Evolutionary conservation across 495 filamentous ascomycete genomes (phyloP), one percentile per base, ranked within the genome.

Genomic region (Chlorociboria aeruginascens): DNA sequence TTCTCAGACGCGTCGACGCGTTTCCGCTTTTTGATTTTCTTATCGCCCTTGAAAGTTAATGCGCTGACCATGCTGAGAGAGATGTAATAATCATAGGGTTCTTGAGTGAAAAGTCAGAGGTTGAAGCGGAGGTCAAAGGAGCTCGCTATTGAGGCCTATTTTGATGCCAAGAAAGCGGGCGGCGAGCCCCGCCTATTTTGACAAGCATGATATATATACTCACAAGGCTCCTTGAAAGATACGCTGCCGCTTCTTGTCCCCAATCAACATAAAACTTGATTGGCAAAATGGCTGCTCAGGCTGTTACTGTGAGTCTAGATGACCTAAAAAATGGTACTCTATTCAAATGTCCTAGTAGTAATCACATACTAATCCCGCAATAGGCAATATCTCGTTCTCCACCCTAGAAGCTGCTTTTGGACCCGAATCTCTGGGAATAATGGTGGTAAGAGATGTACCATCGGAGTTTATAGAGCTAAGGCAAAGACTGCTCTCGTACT

Each of bases 1-100:
- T 61, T 58, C 38, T 53, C 59, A 45, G 61, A 67, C 54, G 66
- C 65, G 52, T 68, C 67, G 34, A 67, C 59, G 37, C 79, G 73
- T 68, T 95, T 97, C 61, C 89, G 77, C 65, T 95, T 97, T 63
- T 93, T 97, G 20, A 78, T 67, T 66, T 90, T 89, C 63, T 88
- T 95, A 65, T 98, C 93, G 69, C 92, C 92, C 70, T 98, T 98
- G 71, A 98, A 98, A 33, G 76, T 70, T 38, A 98, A 72, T 38
- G 90, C 76, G 63, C 93, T 95, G 44, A 94, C 74, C 77, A 81
- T 81, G 46, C 56, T 51, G 52, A 25, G 12, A 36, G 7, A 11
- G 10, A 2, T 11, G 13, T 11, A 36, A 14, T 3, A 36, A 14
- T 36, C 1, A 14, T 14, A 14, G 8, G 11, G 36, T 39, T 39